Evolutionary conservation across 1,139 yeast species (phyloP).

Genomic region (Kurtzmaniella natalensis): DNA sequence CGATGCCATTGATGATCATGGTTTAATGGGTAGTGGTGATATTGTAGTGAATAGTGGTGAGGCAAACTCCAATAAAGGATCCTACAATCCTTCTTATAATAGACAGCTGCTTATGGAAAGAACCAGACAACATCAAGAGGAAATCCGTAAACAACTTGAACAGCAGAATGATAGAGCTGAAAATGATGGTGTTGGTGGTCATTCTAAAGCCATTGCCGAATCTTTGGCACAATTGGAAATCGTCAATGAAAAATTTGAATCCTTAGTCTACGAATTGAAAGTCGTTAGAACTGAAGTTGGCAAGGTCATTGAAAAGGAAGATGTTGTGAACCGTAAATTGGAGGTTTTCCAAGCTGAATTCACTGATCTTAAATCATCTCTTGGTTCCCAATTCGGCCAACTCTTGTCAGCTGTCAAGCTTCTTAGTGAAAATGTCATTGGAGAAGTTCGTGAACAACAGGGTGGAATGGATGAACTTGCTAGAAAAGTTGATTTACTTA

Average conservation of each 20-base stretch:
- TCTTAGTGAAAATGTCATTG: slow-evolving; percentile 37
- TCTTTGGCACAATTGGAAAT: background rate
- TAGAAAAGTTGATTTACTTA: slow-evolving; percentile 39
- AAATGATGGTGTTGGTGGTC: background rate
- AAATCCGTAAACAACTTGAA: slow-evolving; percentile 10
- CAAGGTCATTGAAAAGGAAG: background rate
- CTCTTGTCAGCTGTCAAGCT: slow-evolving; percentile 29
- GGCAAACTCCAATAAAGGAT: slow-evolving; percentile 4
- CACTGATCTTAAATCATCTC: slow-evolving; percentile 21
- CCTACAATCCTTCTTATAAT: slow-evolving; percentile 16
- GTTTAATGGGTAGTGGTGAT: slow-evolving; percentile 43
- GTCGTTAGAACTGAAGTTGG: slow-evolving; percentile 1
- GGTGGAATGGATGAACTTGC: slow-evolving; percentile 29
- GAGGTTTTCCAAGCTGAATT: slow-evolving; percentile 15
- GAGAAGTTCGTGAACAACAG: slow-evolving; percentile 45
- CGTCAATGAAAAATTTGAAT: background rate
- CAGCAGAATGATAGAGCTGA: background rate
- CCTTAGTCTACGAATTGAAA: slow-evolving; percentile 1
- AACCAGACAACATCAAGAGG: slow-evolving; percentile 23
- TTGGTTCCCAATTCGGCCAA: slow-evolving; percentile 33
- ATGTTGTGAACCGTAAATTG: background rate
- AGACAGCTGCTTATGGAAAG: slow-evolving; percentile 40
- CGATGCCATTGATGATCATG: slow-evolving; percentile 58
- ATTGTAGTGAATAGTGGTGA: slow-evolving; percentile 7
- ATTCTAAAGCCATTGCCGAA: background rate